A percentile compares a stretch with the other conserved stretches of the same genome.
phyloP scores from a whole-genome alignment of 495 filamentous ascomycete species.

The Penicillium coffeae region DNA sequence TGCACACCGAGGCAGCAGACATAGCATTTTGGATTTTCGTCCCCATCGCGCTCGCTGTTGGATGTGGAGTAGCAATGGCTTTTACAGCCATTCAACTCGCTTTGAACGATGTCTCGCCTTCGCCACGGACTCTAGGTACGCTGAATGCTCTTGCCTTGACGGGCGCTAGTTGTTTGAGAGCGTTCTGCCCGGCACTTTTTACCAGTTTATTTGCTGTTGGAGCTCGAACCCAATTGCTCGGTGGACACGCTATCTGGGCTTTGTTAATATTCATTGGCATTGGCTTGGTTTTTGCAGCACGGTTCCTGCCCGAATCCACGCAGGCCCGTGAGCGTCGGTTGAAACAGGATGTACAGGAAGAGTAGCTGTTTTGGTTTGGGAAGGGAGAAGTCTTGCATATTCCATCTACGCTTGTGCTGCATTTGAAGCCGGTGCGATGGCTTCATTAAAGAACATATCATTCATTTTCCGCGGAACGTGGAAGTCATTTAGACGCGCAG shows the following conservation, averaged over 20 bases:
- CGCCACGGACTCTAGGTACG: slow-evolving; percentile 53
- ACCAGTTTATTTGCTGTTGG: slow-evolving; percentile 60
- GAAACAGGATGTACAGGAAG: not conserved
- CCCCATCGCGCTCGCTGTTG: slow-evolving; percentile 36
- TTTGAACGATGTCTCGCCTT: slow-evolving; percentile 64
- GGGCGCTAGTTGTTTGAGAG: slow-evolving; percentile 45
- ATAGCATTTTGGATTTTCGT: slow-evolving; percentile 54
- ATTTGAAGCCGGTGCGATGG: no score
- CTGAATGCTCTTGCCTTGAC: slow-evolving; percentile 63
- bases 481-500: no score
- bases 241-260: slow-evolving; percentile 65
- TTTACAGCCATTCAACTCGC: slow-evolving; percentile 66
- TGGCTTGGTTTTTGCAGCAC: slow-evolving; percentile 39
- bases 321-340: slow-evolving; percentile 1
- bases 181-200: slow-evolving; percentile 58
- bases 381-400: not conserved
- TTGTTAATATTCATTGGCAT: slow-evolving; percentile 47
- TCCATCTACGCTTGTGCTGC: not conserved
- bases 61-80: slow-evolving; percentile 61
- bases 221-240: slow-evolving; percentile 48
- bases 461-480: no score
- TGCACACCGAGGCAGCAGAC: slow-evolving; percentile 20
- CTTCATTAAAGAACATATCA: no score
- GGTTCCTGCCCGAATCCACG: slow-evolving; percentile 33
- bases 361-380: not conserved